Base-by-base conservation (phyloP, 2,329 filamentous ascomycete genomes). In the Talaromyces marneffei region DNA sequence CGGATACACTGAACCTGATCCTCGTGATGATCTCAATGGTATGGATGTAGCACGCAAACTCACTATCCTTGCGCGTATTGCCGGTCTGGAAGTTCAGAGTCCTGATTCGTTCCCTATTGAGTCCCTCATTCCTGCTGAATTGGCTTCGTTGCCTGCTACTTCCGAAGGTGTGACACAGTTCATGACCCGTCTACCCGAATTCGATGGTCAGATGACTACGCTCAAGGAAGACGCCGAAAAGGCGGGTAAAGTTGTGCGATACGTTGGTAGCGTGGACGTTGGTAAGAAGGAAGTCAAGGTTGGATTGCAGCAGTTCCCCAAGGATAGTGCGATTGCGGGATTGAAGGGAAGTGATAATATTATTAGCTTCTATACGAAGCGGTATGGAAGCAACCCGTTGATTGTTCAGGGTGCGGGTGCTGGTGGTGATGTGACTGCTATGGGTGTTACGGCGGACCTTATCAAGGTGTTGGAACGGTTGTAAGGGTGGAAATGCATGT, bases 321-420 rank as follows among this genome's bases (percentile, higher is more conserved):
- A 85, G 68, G 90, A 89, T 63, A 91, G 95, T 72, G 90, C 94
- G 12, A 97, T 99, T 78, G 94, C 94, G 14, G 89, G 90, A 53
- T 82, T 99, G 62, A 96, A 96, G 83, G 94, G 94, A 37, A 97
- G 92, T 75, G 94, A 97, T 75, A 99, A 99, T 80, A 96, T 99
- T 74, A 96, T 99, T 73, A 96, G 88, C 81, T 97, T 99, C 82
- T 96, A 97, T 78, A 99, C 94, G 5, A 89, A 95, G 82, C 85
- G 94, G 70, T 99, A 99, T 73, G 92, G 92, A 62, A 84, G 82
- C 72, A 95, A 93, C 77, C 92, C 94, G 46, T 81, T 99, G 65
- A 96, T 97, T 72, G 86, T 99, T 65, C 93, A 97, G 79, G 94
- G 94, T 63, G 92, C 91, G 37, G 94, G 92, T 64, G 94, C 94